Evolutionary conservation across 2,329 filamentous ascomycete genomes (phyloP).

Genomic region (Exophiala oligosperma): DNA sequence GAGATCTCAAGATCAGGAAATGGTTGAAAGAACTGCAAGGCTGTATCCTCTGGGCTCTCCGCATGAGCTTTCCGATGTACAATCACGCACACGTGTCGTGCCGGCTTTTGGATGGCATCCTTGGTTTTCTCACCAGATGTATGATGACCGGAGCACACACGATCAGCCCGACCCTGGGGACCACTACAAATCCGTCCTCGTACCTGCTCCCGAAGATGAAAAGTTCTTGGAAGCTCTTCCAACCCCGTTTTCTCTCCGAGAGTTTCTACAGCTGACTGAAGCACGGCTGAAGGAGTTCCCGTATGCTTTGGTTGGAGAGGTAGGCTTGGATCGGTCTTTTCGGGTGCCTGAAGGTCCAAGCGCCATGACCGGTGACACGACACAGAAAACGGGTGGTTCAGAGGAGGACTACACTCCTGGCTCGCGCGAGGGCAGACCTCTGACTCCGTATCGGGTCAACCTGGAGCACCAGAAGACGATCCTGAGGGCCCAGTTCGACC

Average conservation of each 20-base stretch:
- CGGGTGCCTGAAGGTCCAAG: constrained; percentile 56
- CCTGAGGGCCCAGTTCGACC: constrained; percentile 57
- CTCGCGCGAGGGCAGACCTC: constrained; percentile 57
- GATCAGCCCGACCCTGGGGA: constrained; percentile 35
- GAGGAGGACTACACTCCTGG: constrained; percentile 54
- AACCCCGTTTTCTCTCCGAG: constrained; percentile 53
- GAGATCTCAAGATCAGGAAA: constrained; percentile 59
- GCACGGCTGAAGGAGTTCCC: constrained; percentile 52
- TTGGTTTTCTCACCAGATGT: constrained; percentile 66
- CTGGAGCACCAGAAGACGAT: constrained; percentile 59
- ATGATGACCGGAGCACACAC: constrained; percentile 39
- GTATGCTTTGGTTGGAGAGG: constrained; percentile 60
- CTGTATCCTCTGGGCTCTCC: constrained; percentile 13
- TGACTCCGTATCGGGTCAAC: constrained; percentile 59
- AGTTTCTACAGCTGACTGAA: constrained; percentile 52
- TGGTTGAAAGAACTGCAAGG: constrained; percentile 54
- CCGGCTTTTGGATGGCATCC: constrained; percentile 69
- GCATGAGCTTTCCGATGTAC: constrained; percentile 11
- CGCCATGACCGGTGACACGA: constrained; percentile 38
- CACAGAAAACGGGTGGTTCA: constrained; percentile 34
- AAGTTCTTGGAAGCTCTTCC: constrained; percentile 54
- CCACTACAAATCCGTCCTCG: constrained; percentile 58
- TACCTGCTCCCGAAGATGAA: constrained; percentile 47
- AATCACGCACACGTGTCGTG: constrained; percentile 47
- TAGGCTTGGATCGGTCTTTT: constrained; percentile 63